phyloP scores from a whole-genome alignment of 1,284 basidiomycete species.

The Cystobasidium slooffiae region DNA sequence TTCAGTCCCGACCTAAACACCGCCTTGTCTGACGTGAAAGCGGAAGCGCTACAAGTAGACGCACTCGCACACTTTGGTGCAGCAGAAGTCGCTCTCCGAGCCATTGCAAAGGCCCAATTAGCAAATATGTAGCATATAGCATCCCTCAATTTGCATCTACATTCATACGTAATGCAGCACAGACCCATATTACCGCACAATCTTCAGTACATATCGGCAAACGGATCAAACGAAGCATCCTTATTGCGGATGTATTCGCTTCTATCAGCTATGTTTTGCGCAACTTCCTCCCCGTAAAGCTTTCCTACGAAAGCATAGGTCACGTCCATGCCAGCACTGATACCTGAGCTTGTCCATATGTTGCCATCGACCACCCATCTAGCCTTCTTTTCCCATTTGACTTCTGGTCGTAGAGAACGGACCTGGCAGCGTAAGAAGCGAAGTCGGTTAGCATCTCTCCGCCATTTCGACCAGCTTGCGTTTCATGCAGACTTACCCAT shows the following conservation, averaged over 20 bases:
- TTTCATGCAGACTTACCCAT: conserved; percentile 15
- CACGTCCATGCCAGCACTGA: conserved; percentile 46
- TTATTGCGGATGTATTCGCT: conserved; percentile 39
- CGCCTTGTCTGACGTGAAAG: conserved; percentile 45
- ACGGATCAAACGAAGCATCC: conserved; percentile 41
- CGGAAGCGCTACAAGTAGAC: conserved; percentile 47
- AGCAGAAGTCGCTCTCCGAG: conserved; percentile 48
- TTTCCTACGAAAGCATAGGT: conserved; percentile 39
- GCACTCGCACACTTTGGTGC: conserved; percentile 49
- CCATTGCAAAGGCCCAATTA: conserved; percentile 45
- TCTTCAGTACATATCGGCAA: conserved; percentile 32
- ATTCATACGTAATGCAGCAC: neutral
- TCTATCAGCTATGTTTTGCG: conserved; percentile 33
- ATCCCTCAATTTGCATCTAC: neutral
- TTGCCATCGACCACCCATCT: conserved; percentile 46
- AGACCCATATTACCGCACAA: neutral
- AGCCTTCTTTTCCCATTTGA: conserved; percentile 41
- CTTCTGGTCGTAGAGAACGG: conserved; percentile 19
- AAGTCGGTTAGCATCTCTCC: neutral
- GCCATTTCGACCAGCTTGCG: neutral
- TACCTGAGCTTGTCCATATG: conserved; percentile 43
- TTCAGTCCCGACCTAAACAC: conserved; percentile 39
- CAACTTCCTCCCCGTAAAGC: conserved; percentile 35
- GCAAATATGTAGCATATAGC: neutral
- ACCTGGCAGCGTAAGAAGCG: neutral